Conservation (phyloP, 306 rosid species). For the Fragaria ananassa region DNA sequence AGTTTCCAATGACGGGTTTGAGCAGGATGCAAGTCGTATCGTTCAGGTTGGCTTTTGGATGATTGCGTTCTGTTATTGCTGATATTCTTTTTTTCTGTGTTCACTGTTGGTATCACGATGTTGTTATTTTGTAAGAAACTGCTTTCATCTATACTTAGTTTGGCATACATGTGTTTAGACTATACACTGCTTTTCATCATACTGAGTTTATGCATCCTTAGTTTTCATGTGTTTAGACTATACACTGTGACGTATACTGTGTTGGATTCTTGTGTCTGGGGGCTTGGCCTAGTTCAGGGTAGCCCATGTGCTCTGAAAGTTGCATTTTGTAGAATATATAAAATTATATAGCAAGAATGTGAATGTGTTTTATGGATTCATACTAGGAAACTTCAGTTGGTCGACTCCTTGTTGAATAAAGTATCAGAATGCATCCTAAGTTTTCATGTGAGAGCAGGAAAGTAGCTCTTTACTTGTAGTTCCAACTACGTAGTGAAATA, state of each 20-base stretch:
- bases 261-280: too few species aligned
- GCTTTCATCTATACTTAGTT: conserved; percentile 3
- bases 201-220: not conserved
- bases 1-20: conserved; percentile 72
- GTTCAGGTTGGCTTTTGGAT: conserved; percentile 59
- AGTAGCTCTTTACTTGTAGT: not conserved
- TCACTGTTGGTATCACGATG: not conserved
- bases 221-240: not conserved
- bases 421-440: not conserved
- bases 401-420: too few species aligned
- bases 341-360: too few species aligned
- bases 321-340: too few species aligned
- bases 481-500: not conserved
- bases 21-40: conserved; percentile 82
- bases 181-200: not conserved
- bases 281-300: too few species aligned
- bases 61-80: not conserved
- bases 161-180: not conserved
- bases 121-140: not conserved
- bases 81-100: not conserved
- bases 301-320: too few species aligned
- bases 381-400: too few species aligned
- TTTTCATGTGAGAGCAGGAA: not conserved
- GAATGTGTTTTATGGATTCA: too few species aligned
- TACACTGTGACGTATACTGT: too few species aligned